Base-by-base conservation (phyloP, 164 flowering plant species). In the Paratinospora sagittata region DNA sequence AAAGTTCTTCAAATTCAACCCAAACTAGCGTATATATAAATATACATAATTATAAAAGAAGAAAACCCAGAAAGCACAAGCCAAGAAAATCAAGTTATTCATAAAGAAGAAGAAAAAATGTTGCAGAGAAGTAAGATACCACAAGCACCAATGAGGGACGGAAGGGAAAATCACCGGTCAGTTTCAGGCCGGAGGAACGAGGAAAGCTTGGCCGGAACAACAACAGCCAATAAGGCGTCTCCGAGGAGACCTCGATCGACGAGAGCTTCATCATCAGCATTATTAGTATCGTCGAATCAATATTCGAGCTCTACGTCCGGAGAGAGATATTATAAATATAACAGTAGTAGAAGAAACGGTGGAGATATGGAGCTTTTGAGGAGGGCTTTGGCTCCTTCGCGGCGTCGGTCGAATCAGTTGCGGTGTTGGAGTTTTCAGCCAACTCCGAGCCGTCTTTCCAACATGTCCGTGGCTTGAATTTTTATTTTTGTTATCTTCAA, bases 381-480 rank as follows among this genome's bases (percentile, higher is more conserved):
- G 62, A 68, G 70, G 41, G 70, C 70, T n/a, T 52, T 68, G 16
- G 37, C 61, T 16, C 70, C 70, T n/a, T 60, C 70, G 10, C 7
- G 13, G n/a, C 62, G 62, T 49, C 62, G 62, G 30, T 30, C 62
- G 10, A 68, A n/a, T 68, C 62, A 14, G 23, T 19, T 52, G 8
- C 61, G 39, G 62, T 52, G 70, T 60, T 68, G 70, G 70, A 68
- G 33, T 17, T 68, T 68, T 30, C 34, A 33, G 27, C 61, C 61
- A 1, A 68, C 70, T 10, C 70, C 70, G 27, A 68, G 70, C 37
- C 41, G 70, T 6, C 62, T 45, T n/a, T 45, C 70, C 0, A 27
- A 8, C n/a, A 67, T n/a, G 68, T 65, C 68, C 19, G 45, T 65
- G 26, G 47, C 63, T 60, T 60, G 30, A 60, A 26, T n/a, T 24